Conservation (phyloP, 805 yeast species). For the Yamadazyma olivae region DNA sequence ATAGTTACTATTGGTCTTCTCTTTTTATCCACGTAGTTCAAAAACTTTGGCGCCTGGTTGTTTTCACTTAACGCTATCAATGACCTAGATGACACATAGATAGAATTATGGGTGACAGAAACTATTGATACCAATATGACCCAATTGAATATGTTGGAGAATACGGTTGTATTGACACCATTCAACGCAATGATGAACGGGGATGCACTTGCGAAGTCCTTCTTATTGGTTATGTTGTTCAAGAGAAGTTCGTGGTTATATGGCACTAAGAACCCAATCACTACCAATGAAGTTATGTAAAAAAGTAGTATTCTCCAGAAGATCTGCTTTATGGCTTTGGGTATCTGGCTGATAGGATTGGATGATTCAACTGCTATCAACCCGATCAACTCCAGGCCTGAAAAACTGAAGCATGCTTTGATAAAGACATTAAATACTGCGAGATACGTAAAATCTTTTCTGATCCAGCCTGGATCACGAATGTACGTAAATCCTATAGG, state of each 20-base stretch:
- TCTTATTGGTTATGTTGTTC: slow-evolving; percentile 35
- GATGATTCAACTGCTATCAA: slow-evolving; percentile 70
- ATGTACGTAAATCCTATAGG: slow-evolving; percentile 77
- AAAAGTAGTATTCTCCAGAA: slow-evolving; percentile 62
- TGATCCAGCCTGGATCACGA: slow-evolving; percentile 66
- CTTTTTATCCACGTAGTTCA: slow-evolving; percentile 43
- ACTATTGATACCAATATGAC: slow-evolving; percentile 62
- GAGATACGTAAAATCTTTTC: slow-evolving; percentile 49
- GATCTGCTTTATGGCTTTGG: slow-evolving; percentile 68
- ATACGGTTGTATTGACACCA: slow-evolving; percentile 52
- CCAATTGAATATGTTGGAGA: slow-evolving; percentile 70
- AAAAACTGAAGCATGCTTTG: slow-evolving; percentile 76
- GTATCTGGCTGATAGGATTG: slow-evolving; percentile 62
- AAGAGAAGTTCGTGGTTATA: slow-evolving; percentile 47
- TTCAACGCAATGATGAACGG: slow-evolving; percentile 75
- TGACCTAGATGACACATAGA: slow-evolving; percentile 68
- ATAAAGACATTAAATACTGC: slow-evolving; percentile 44
- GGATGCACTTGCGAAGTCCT: slow-evolving; percentile 46
- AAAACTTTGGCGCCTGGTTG: slow-evolving; percentile 53
- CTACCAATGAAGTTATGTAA: slow-evolving; percentile 61
- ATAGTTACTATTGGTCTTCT: slow-evolving; percentile 67
- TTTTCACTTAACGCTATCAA: slow-evolving; percentile 58
- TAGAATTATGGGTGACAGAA: slow-evolving; percentile 77
- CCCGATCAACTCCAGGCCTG: slow-evolving; percentile 76
- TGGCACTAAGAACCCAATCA: slow-evolving; percentile 70